Evolutionary conservation across 2,329 filamentous ascomycete genomes (phyloP).

Genomic region (Sporothrix euskadiensis): DNA sequence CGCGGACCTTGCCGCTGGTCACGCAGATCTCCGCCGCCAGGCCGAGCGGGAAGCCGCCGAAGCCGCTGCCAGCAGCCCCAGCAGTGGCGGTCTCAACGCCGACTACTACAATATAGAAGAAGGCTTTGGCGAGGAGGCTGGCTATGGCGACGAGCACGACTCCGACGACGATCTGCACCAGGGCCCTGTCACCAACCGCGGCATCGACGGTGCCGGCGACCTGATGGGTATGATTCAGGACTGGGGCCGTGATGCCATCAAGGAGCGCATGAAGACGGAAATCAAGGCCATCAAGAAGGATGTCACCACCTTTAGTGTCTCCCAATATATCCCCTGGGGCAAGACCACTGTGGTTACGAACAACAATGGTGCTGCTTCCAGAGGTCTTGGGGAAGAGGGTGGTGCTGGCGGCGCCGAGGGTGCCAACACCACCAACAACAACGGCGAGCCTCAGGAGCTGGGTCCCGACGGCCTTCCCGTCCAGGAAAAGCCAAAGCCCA

Average conservation of each 20-base stretch:
- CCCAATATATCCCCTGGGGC: constrained; percentile 26
- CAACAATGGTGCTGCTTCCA: neutral
- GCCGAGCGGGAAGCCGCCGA: constrained; percentile 16
- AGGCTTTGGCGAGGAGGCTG: constrained; percentile 33
- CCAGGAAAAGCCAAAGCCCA: constrained; percentile 39
- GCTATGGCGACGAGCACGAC: constrained; percentile 43
- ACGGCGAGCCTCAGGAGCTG: neutral
- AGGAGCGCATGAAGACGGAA: constrained; percentile 27
- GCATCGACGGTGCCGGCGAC: constrained; percentile 38
- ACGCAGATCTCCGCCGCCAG: constrained; percentile 29
- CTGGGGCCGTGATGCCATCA: constrained; percentile 34
- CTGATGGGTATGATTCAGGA: constrained; percentile 35
- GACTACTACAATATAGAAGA: constrained; percentile 40
- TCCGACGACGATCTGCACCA: constrained; percentile 39
- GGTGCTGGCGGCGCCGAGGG: neutral
- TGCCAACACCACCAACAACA: neutral
- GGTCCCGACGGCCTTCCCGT: constrained; percentile 7
- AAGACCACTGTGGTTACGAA: neutral
- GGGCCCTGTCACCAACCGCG: constrained; percentile 29
- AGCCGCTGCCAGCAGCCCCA: neutral
- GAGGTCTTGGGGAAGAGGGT: neutral
- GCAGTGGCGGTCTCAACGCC: constrained; percentile 35
- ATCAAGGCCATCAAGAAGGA: constrained; percentile 35
- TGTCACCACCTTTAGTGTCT: constrained; percentile 36
- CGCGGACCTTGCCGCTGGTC: constrained; percentile 34